A percentile compares a stretch with the other conserved stretches of the same genome.
phyloP scores from a whole-genome alignment of 495 filamentous ascomycete species.

The Halenospora varia region DNA sequence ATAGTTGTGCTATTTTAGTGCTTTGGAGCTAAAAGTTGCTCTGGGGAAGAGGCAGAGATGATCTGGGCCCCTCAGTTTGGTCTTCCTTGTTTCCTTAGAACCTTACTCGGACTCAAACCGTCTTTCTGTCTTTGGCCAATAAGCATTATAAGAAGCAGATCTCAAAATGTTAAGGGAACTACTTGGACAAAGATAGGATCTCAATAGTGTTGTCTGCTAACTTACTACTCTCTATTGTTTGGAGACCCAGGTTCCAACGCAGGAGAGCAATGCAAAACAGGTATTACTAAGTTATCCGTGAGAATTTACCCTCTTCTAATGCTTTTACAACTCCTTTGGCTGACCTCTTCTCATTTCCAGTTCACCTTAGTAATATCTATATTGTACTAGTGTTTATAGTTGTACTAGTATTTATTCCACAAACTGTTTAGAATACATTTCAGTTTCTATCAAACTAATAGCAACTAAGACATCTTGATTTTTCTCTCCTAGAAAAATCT shows the following conservation, averaged over 20 bases:
- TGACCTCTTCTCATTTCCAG: not conserved
- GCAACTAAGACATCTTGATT: not conserved
- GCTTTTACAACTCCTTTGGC: too few species aligned
- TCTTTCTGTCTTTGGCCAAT: not conserved
- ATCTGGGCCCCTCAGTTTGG: not conserved
- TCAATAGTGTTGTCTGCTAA: too few species aligned
- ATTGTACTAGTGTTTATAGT: conserved; percentile 4
- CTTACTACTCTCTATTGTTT: not conserved
- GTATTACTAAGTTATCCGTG: conserved; percentile 3
- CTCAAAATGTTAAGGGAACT: not conserved
- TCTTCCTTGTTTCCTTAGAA: not conserved
- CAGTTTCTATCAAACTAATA: conserved; percentile 5
- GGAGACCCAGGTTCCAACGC: not conserved
- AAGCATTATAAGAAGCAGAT: not conserved
- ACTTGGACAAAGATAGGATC: not conserved
- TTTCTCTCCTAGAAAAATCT: conserved; percentile 4
- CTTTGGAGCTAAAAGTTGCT: not conserved
- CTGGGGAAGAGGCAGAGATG: not conserved
- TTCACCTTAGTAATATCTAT: not conserved
- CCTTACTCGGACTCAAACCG: not conserved
- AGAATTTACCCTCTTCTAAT: not conserved
- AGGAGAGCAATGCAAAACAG: conserved; percentile 1
- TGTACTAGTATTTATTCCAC: not conserved
- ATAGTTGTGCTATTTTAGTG: not conserved
- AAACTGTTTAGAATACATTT: conserved; percentile 1